A percentile compares a stretch with the other conserved stretches of the same genome.
Conservation (phyloP, 176 grass and related monocot genomes). For the Zizania latifolia region DNA sequence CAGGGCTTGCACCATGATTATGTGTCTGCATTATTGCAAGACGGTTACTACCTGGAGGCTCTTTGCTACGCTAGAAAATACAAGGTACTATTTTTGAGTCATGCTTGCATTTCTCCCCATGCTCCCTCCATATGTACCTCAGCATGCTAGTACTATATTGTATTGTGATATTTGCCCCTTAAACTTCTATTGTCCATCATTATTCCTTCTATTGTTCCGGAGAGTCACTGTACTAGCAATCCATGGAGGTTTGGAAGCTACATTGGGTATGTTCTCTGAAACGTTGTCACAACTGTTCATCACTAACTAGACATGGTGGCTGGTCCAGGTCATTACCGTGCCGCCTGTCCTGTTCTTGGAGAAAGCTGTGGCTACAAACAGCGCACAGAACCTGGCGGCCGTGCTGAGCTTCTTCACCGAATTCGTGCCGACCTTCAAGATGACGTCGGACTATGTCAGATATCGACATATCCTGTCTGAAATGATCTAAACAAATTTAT, state of each 20-base stretch:
- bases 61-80: slow-evolving; percentile 81
- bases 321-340: slow-evolving; percentile 72
- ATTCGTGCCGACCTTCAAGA: slow-evolving; percentile 69
- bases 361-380: slow-evolving; percentile 59
- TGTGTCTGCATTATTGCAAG: slow-evolving; percentile 59
- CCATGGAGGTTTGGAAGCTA: neutral
- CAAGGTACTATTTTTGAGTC: slow-evolving; percentile 49
- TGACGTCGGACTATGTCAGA: slow-evolving; percentile 54
- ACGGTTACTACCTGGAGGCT: slow-evolving; percentile 83
- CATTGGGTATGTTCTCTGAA: neutral
- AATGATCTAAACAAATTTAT: slow-evolving; percentile 43
- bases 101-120: neutral
- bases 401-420: slow-evolving; percentile 83
- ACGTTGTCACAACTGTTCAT: neutral
- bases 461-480: slow-evolving; percentile 67
- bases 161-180: neutral
- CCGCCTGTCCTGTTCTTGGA: slow-evolving; percentile 79
- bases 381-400: slow-evolving; percentile 51
- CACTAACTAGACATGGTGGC: slow-evolving; percentile 3
- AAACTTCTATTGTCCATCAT: neutral
- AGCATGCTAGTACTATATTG: neutral
- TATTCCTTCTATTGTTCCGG: too few species aligned
- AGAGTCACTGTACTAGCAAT: neutral
- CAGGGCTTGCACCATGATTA: slow-evolving; percentile 80
- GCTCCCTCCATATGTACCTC: neutral